Evolutionary conservation across 768 basidiomycete genomes (phyloP), one percentile per base, ranked within the genome.

Genomic region (Rubroboletus pulcherrimus): DNA sequence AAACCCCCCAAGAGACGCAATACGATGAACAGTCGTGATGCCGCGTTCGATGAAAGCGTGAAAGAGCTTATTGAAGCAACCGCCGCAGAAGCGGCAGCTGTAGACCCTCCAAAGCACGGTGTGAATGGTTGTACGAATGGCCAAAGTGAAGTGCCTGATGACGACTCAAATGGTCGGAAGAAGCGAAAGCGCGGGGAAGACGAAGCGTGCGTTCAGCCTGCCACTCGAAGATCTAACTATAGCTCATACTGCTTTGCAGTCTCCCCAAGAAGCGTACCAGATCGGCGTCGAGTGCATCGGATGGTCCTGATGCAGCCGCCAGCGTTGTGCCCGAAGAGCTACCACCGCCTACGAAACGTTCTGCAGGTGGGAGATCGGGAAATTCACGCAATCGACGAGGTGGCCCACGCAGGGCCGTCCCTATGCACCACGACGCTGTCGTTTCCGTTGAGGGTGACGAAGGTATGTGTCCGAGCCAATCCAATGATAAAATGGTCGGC

Each of bases 1-100:
- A 83, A 84, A 63, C 79, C 82, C n/a, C 80, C 89, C 39, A 96
- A 94, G 74, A 84, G 92, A 50, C 81, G 97, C 57, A 93, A 92
- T 64, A 99, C 97, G 49, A 96, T 99, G 93, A 98, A 98, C 71
- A 95, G 92, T 65, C 79, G 96, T 54, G 96, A 97, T 70, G 92
- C 95, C 15, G 88, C 86, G 12, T 95, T 93, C 68, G 95, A 96
- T 68, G 90, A 94, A 66, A 92, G 86, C 66, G 69, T 90, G 53
- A 86, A 88, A 68, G 87, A 88, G 64, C 75, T 89, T 51, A 84
- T 91, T 49, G 85, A 87, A 63, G 83, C 82, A 38, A 86, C 86
- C 19, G 87, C 87, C 26, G 83, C 85, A 7, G 86, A 88, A 67
- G 87, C 86, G 4, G 81, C 81, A 47, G 80, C 79, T 31, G 74